Percentiles rank a stretch among this genome's conserved stretches.
phyloP scores from a whole-genome alignment of 2,329 filamentous ascomycete species.

The Pestalotiopsis sp. region DNA sequence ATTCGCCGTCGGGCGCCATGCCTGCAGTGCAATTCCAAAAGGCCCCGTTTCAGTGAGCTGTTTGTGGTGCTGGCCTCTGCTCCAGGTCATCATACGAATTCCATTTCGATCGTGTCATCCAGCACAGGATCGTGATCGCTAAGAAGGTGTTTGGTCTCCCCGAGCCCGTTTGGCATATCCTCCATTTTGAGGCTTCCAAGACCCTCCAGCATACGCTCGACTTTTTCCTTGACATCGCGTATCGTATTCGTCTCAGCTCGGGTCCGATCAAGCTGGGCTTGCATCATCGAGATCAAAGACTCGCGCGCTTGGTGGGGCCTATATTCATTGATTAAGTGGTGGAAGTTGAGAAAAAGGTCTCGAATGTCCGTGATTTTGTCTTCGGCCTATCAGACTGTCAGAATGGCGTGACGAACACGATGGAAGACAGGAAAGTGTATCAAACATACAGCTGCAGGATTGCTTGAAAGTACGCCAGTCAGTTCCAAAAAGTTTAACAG shows the following conservation, averaged over 20 bases:
- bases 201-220: slow-evolving; percentile 70
- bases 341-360: slow-evolving; percentile 85
- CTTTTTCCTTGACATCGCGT: slow-evolving; percentile 67
- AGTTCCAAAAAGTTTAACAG: slow-evolving; percentile 89
- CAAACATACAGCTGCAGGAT: slow-evolving; percentile 55
- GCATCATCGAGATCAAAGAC: slow-evolving; percentile 83
- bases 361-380: slow-evolving; percentile 77
- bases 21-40: neutral
- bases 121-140: neutral
- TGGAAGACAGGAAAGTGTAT: neutral
- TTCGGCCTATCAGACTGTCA: slow-evolving; percentile 46
- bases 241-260: slow-evolving; percentile 72
- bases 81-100: neutral
- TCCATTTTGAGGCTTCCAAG: slow-evolving; percentile 54
- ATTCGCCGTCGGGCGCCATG: neutral
- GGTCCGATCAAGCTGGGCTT: slow-evolving; percentile 74
- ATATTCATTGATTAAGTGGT: slow-evolving; percentile 92
- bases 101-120: neutral
- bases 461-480: slow-evolving; percentile 66
- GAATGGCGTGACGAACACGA: neutral
- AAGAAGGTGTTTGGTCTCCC: neutral
- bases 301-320: slow-evolving; percentile 90
- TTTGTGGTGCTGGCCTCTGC: neutral
- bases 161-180: slow-evolving; percentile 11
- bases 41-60: neutral